phyloP scores from a whole-genome alignment of 2,329 filamentous ascomycete species.

The Fusarium guadeloupense region DNA sequence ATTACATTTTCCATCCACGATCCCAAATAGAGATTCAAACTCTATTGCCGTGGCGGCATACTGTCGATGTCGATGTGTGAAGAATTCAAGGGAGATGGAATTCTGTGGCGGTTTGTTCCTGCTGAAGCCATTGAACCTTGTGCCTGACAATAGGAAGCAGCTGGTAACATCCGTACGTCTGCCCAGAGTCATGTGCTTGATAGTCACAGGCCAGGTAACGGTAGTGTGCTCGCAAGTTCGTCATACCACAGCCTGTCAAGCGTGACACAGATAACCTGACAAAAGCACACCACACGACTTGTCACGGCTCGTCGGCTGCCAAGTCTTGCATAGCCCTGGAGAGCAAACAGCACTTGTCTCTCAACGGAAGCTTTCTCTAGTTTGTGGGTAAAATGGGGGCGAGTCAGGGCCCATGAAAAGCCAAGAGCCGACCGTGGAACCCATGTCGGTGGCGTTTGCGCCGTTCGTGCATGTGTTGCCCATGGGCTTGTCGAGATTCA shows the following conservation, averaged over 20 bases:
- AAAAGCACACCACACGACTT: conserved; percentile 17
- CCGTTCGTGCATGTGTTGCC: conserved; percentile 9
- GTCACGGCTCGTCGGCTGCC: conserved; percentile 32
- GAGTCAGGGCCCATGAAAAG: conserved; percentile 19
- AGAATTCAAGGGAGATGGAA: conserved; percentile 17
- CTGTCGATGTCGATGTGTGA: conserved; percentile 2
- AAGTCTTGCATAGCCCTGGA: conserved; percentile 20
- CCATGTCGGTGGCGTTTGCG: conserved; percentile 16
- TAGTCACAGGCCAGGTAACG: neutral
- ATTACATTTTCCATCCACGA: too few relatives aligned
- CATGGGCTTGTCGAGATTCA: conserved; percentile 12
- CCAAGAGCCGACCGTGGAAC: conserved; percentile 18
- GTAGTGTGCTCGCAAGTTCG: neutral
- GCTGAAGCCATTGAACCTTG: conserved; percentile 16
- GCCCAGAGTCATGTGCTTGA: neutral
- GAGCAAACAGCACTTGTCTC: neutral
- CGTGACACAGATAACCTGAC: neutral
- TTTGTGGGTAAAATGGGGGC: conserved; percentile 4
- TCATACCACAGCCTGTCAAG: conserved; percentile 11
- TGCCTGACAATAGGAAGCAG: conserved; percentile 16
- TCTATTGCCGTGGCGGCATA: neutral
- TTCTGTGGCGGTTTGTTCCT: conserved; percentile 30
- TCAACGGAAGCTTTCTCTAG: conserved; percentile 1
- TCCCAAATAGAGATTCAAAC: neutral
- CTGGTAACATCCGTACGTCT: neutral